Evolutionary conservation across 768 basidiomycete species (phyloP).

Genomic region (Rhizopogon vulgaris): DNA sequence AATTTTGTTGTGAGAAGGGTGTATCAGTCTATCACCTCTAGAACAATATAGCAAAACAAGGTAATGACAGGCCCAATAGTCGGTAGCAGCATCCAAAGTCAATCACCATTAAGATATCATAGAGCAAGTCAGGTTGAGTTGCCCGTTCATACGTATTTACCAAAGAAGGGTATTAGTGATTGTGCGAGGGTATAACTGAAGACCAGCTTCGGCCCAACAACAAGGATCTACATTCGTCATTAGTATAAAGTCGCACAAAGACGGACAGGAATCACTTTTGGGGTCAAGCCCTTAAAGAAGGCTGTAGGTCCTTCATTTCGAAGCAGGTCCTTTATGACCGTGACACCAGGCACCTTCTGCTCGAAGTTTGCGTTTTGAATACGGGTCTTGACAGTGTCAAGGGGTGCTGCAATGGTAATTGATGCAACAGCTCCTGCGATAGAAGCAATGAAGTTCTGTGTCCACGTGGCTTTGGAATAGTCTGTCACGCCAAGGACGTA

Average conservation of each 20-base stretch:
- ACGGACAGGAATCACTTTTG: slow-evolving; percentile 55
- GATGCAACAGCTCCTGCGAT: slow-evolving; percentile 91
- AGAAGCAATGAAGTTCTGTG: slow-evolving; percentile 94
- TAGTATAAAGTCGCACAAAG: slow-evolving; percentile 18
- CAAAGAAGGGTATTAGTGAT: slow-evolving; percentile 88
- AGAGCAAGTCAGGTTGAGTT: background rate
- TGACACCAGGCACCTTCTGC: slow-evolving; percentile 70
- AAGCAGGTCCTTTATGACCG: slow-evolving; percentile 79
- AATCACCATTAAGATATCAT: background rate
- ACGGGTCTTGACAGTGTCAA: slow-evolving; percentile 94
- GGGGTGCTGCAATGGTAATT: slow-evolving; percentile 92
- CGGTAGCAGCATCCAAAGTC: background rate
- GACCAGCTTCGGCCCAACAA: slow-evolving; percentile 95
- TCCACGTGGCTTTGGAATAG: slow-evolving; percentile 94
- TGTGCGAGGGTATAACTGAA: slow-evolving; percentile 98
- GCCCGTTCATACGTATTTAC: slow-evolving; percentile 61
- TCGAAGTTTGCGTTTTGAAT: slow-evolving; percentile 99
- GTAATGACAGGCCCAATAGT: background rate
- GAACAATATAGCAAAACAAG: background rate
- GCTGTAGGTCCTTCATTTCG: slow-evolving; percentile 78
- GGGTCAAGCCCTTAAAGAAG: slow-evolving; percentile 96
- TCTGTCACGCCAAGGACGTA: slow-evolving; percentile 84
- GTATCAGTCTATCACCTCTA: background rate
- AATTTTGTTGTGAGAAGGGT: background rate
- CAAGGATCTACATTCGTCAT: slow-evolving; percentile 63